Evolutionary conservation across 306 rosid species (phyloP), one percentile per base, ranked within the genome.

Genomic region (Dicorynia guianensis): DNA sequence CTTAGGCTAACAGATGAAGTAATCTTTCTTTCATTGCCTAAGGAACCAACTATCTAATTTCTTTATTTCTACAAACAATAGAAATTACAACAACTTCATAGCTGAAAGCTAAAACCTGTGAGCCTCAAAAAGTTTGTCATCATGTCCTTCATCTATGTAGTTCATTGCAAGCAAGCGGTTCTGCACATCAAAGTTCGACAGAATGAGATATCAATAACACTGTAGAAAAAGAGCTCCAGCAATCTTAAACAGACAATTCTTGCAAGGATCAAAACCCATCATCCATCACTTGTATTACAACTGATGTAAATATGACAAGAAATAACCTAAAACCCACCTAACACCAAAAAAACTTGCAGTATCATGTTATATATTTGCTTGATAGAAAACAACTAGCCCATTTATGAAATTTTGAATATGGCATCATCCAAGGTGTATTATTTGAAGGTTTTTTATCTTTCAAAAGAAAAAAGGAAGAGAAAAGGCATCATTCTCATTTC

Each of bases 161-260:
- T 93, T 93, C 96, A 89, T 85, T 1, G 97, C 97, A 80, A 93
- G 98, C 85, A 93, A 78, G 72, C 98, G 98, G 65, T 93, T 93
- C 98, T 93, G 88, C 77, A 78, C 75, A 68, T 44, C 55, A 61
- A 67, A 11, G 38, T 43, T 43, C n/a, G 74, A 12, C 64, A 66
- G 40, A 59, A 66, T 47, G 59, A 76, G 56, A 40, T 43, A 6
- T 49, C 56, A 80, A 58, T 47, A 79, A 47, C 33, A 7, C 17
- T 49, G 11, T 11, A 52, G 13, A 36, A 54, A 64, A 58, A 14
- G 18, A 52, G 54, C 15, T 18, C 48, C 35, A 67, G 48, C 38
- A 50, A 61, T 20, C 61, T 61, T 40, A 55, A 75, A 55, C 12
- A 65, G 6, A 71, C 19, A 39, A 60, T 25, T 50, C 48, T 56